phyloP scores from a whole-genome alignment of 441 rosid species.

The Aquilaria agallochum region DNA sequence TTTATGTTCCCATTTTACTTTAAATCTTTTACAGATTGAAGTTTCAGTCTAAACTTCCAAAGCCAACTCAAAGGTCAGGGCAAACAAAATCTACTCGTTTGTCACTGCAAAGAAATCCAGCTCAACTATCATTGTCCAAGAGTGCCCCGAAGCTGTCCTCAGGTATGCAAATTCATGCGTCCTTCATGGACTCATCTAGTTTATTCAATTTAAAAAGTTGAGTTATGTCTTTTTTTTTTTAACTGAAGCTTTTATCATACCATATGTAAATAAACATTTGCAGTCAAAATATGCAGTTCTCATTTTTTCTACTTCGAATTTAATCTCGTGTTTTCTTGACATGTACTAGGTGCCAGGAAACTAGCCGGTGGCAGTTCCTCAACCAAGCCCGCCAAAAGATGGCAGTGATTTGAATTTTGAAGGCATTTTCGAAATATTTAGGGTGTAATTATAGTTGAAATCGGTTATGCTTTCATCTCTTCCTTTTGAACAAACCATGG shows the following conservation, averaged over 20 bases:
- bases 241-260: neutral
- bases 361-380: conserved; percentile 32
- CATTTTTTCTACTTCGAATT: neutral
- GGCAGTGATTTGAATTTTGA: conserved; percentile 30
- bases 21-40: conserved; percentile 28
- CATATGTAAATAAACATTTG: neutral
- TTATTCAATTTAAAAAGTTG: no score
- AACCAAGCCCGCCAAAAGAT: conserved; percentile 31
- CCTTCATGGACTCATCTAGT: neutral
- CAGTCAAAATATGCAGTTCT: neutral
- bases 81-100: conserved; percentile 50
- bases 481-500: neutral
- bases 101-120: conserved; percentile 33
- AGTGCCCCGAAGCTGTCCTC: conserved; percentile 49
- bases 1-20: no score
- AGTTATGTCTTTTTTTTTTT: neutral
- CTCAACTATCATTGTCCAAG: conserved; percentile 48
- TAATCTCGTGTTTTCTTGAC: conserved; percentile 1
- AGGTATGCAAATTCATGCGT: conserved; percentile 28
- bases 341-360: conserved; percentile 41
- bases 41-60: conserved; percentile 54
- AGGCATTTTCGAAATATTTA: conserved; percentile 15
- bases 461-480: conserved; percentile 4
- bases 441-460: conserved; percentile 15
- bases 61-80: conserved; percentile 40